Evolutionary conservation across 1,284 basidiomycete species (phyloP).

Genomic region (Pholiota adiposa): DNA sequence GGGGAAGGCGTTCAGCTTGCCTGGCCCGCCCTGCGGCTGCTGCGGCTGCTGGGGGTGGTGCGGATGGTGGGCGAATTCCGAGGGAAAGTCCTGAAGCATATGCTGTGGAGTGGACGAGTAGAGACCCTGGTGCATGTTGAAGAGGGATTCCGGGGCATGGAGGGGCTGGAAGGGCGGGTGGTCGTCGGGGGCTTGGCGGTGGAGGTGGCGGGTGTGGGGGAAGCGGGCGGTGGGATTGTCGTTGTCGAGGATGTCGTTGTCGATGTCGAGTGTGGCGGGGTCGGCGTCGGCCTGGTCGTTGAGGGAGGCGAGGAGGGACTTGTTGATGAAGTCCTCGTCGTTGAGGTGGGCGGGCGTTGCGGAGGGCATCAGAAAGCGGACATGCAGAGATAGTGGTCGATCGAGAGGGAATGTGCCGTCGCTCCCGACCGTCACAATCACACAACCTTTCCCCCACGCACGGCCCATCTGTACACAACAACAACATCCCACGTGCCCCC

Average conservation of each 20-base stretch:
- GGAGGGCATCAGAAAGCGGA: conserved; percentile 54
- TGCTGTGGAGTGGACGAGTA: conserved; percentile 30
- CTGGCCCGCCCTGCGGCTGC: conserved; percentile 39
- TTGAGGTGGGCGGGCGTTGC: conserved; percentile 47
- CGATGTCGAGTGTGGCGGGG: conserved; percentile 52
- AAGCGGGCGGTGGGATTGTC: conserved; percentile 5
- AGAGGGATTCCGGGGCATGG: conserved; percentile 29
- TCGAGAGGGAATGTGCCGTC: conserved; percentile 32
- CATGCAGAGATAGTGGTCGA: conserved; percentile 22
- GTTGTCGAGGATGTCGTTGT: conserved; percentile 52
- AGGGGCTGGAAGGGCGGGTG: conserved; percentile 41
- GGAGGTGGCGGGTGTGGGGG: conserved; percentile 48
- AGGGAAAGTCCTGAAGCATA: conserved; percentile 36
- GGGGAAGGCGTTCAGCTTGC: conserved; percentile 46
- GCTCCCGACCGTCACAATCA: conserved; percentile 20
- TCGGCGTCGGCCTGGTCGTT: conserved; percentile 82
- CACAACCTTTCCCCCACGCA: conserved; percentile 40
- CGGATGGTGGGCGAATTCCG: conserved; percentile 39
- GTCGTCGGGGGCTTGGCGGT: conserved; percentile 29
- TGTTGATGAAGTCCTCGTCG: conserved; percentile 85
- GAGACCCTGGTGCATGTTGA: conserved; percentile 29
- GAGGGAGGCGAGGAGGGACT: conserved; percentile 77
- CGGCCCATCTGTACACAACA: conserved; percentile 42
- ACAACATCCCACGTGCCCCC: conserved; percentile 39
- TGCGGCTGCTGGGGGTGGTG: conserved; percentile 28